Evolutionary conservation across 352 stramenopile species (phyloP), one percentile per base, ranked within the genome.

Genomic region (Phytophthora constricta): DNA sequence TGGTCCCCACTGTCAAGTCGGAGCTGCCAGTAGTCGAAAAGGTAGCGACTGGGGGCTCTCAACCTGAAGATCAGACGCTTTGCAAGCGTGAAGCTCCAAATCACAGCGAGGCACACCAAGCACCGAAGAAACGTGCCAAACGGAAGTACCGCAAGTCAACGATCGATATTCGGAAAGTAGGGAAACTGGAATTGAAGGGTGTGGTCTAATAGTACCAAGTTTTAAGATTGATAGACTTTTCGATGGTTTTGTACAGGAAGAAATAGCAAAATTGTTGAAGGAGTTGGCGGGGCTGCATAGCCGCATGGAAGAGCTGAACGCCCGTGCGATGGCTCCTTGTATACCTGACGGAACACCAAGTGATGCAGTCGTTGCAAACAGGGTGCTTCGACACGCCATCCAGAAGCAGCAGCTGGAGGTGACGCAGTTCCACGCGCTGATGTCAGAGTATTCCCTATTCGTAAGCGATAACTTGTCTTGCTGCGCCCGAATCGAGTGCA

Each of bases 391-490:
- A 37, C 55, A 58, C 5, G 58, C 64, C 4, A 67, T 79, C 16
- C 48, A 71, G 39, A 56, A 62, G 31, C 67, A 76, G 23, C 67
- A 74, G 59, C 56, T 60, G 23, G 55, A 67, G 22, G 47, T 74
- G 26, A 74, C 67, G 3, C 49, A 47, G 19, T 63, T 70, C 26
- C 67, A 76, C 37, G 67, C 62, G 22, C 60, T 76, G 27, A 65
- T 79, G 42, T 75, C 58, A 13, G 67, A 76, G 20, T 76, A 74
- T 42, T 48, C 65, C 1, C 48, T 76, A 14, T 71, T 72, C 22
- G 68, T 79, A 65, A 34, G 60, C 41, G 26, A 9, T 45, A 26
- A 19, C 26, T 46, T 42, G 22, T 4, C 8, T 50, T 49, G 22
- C 16, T 28, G 9, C 4, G 13, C 10, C 23, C 16, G 14, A 39